These are phyloP conservation scores for Cyclanthera cordifolia DNA, from an alignment of 306 rosid genomes.

Conservation along the genomic window DNA sequence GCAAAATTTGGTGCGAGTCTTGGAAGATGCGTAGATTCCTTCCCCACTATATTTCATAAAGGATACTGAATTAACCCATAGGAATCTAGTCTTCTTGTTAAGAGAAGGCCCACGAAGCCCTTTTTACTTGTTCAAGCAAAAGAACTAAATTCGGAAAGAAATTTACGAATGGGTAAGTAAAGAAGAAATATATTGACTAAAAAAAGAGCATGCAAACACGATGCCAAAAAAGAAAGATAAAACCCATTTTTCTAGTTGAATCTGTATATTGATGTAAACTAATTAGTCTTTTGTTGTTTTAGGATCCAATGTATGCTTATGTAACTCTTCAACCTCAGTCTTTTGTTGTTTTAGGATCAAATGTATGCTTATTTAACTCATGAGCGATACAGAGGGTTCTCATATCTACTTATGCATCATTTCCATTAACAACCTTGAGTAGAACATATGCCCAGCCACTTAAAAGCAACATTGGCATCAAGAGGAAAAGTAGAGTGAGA, in stretches of 20 bases:
- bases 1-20: no score
- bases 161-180: background rate
- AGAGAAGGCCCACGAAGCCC: no score
- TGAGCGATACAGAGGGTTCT: background rate
- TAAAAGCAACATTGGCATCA: background rate
- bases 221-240: background rate
- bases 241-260: background rate
- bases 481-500: background rate
- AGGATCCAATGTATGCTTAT: background rate
- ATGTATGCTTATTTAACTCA: background rate
- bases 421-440: background rate
- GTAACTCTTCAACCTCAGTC: no score
- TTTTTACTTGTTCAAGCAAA: no score
- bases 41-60: no score
- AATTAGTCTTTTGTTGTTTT: background rate
- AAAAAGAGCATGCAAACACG: constrained; percentile 1
- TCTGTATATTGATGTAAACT: background rate
- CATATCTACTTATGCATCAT: background rate
- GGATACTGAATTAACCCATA: no score
- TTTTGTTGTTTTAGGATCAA: background rate
- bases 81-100: no score
- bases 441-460: background rate
- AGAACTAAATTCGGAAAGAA: background rate
- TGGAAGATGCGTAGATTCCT: no score
- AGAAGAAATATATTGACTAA: background rate